Percentiles rank a stretch among this genome's conserved stretches.
These are phyloP conservation scores for Emmonsiellopsis sp. DNA, from an alignment of 2,329 filamentous ascomycete genomes.

Conservation along the genomic window DNA sequence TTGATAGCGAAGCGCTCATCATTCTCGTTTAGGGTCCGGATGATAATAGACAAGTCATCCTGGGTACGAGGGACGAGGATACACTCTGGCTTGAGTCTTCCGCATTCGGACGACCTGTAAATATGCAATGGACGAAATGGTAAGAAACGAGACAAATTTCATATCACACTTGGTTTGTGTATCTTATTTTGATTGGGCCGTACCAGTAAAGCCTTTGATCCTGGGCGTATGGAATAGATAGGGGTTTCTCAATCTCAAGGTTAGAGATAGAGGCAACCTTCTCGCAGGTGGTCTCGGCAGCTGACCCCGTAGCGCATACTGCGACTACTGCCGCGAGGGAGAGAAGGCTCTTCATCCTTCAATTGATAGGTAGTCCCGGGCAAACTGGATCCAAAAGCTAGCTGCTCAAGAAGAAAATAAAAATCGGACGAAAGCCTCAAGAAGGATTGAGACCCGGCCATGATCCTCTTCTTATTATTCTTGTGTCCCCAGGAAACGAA, in stretches of 20 bases:
- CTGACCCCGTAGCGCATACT: not conserved
- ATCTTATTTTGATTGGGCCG: not conserved
- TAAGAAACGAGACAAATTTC: not conserved
- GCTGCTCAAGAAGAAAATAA: too few relatives aligned
- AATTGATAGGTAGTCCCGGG: not conserved
- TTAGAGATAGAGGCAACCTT: not conserved
- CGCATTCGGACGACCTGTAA: not conserved
- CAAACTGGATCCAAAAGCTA: not conserved
- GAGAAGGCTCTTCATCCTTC: not conserved
- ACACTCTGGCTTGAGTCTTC: slow-evolving; percentile 28
- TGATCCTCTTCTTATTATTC: too few relatives aligned
- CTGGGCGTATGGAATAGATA: not conserved
- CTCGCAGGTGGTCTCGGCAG: not conserved
- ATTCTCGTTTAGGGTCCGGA: slow-evolving; percentile 40
- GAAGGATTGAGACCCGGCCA: too few relatives aligned
- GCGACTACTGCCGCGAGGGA: not conserved
- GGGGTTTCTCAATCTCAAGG: not conserved
- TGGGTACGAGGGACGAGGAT: slow-evolving; percentile 40
- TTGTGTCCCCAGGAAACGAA: too few relatives aligned
- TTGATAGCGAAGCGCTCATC: slow-evolving; percentile 47
- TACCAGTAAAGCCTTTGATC: not conserved
- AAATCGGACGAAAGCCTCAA: too few relatives aligned
- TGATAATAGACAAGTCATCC: slow-evolving; percentile 44
- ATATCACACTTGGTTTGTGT: not conserved
- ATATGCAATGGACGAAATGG: not conserved